Conservation (phyloP, 2,329 filamentous ascomycete genomes). For the Trichoderma cornu-damae region DNA sequence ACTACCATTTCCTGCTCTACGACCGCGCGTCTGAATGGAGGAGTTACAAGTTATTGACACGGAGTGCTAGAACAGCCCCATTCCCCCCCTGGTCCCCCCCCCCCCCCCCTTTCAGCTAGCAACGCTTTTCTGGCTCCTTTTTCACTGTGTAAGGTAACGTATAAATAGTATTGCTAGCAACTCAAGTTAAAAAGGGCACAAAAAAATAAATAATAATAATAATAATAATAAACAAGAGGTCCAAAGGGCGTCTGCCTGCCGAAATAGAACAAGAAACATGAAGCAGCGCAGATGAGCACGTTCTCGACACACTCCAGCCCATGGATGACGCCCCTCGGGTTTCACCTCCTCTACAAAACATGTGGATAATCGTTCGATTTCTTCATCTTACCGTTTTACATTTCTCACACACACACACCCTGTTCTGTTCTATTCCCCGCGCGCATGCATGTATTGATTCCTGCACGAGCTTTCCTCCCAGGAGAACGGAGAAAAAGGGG, state of each 20-base stretch:
- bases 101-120: too few relatives aligned
- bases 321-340: background rate
- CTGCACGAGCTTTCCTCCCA: background rate
- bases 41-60: too few relatives aligned
- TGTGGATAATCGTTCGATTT: slow-evolving; percentile 22
- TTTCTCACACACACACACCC: too few relatives aligned
- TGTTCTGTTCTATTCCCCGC: background rate
- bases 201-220: too few relatives aligned
- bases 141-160: too few relatives aligned
- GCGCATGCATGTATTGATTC: background rate
- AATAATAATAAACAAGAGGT: too few relatives aligned
- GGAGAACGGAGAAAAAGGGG: background rate
- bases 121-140: too few relatives aligned
- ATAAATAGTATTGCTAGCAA: too few relatives aligned
- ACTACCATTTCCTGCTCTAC: too few relatives aligned
- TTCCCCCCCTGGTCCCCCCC: background rate
- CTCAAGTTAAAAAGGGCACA: too few relatives aligned
- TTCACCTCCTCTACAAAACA: slow-evolving; percentile 8
- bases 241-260: too few relatives aligned
- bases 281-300: background rate
- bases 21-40: too few relatives aligned
- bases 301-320: background rate
- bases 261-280: background rate
- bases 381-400: slow-evolving; percentile 10
- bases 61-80: background rate